Conservation (phyloP, 1,139 yeast genomes). For the Candida smagusa region DNA sequence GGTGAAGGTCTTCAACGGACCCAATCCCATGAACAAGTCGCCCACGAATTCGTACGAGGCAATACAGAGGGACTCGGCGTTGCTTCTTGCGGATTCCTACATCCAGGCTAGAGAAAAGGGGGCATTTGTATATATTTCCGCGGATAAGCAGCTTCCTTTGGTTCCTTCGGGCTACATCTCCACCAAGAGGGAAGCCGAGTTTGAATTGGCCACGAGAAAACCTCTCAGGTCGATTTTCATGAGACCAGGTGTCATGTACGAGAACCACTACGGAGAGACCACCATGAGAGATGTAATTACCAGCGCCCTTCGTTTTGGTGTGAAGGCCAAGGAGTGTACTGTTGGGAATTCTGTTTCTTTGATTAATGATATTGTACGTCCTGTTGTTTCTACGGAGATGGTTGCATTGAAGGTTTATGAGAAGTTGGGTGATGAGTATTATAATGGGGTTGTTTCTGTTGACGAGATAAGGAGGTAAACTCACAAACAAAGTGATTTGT, state of each 20-base stretch:
- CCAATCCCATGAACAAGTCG: slow-evolving; percentile 55
- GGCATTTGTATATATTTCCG: slow-evolving; percentile 74
- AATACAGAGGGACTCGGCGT: slow-evolving; percentile 69
- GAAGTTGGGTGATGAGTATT: slow-evolving; percentile 47
- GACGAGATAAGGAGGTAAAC: slow-evolving; percentile 39
- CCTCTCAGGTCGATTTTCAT: slow-evolving; percentile 57
- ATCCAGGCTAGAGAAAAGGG: slow-evolving; percentile 20
- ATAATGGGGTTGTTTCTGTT: slow-evolving; percentile 57
- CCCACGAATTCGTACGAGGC: slow-evolving; percentile 52
- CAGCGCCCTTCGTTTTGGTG: slow-evolving; percentile 29
- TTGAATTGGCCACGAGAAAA: slow-evolving; percentile 41
- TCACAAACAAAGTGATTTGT: no score
- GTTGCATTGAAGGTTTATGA: slow-evolving; percentile 63
- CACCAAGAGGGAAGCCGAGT: slow-evolving; percentile 78
- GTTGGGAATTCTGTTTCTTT: slow-evolving; percentile 26
- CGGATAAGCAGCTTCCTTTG: slow-evolving; percentile 67
- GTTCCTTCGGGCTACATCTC: slow-evolving; percentile 68
- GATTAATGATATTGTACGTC: slow-evolving; percentile 53
- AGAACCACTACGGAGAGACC: slow-evolving; percentile 23
- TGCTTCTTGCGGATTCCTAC: slow-evolving; percentile 58
- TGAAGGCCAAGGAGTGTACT: slow-evolving; percentile 39
- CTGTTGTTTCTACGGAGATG: slow-evolving; percentile 63
- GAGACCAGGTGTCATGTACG: slow-evolving; percentile 83
- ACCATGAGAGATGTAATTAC: slow-evolving; percentile 31
- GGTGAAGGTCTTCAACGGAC: slow-evolving; percentile 27